These are phyloP conservation scores for Ogataea methylovora DNA, from an alignment of 805 yeast species.

Conservation along the genomic window DNA sequence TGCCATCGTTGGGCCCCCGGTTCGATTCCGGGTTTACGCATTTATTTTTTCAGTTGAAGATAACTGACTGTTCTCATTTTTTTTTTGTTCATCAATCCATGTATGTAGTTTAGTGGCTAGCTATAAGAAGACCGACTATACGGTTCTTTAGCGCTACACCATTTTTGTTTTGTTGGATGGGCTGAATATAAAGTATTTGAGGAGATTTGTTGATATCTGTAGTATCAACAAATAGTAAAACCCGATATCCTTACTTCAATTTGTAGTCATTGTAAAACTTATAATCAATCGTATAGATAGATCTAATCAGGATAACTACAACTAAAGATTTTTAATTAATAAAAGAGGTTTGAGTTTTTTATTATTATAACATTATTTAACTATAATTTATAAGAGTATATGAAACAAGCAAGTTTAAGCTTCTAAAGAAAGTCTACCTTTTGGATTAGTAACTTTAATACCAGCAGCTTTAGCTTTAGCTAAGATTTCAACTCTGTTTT, in stretches of 20 bases:
- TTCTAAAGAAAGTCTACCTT: slow-evolving; percentile 97
- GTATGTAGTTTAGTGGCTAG: slow-evolving; percentile 1
- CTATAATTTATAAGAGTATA: background rate
- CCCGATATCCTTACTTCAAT: background rate
- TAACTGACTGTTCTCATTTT: too few relatives aligned
- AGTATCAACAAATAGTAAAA: too few relatives aligned
- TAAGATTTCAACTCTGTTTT: slow-evolving; percentile 94
- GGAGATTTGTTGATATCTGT: background rate
- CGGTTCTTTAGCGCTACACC: too few relatives aligned
- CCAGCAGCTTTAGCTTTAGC: slow-evolving; percentile 98
- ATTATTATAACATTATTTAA: background rate
- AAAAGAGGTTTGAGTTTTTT: slow-evolving; percentile 44
- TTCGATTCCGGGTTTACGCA: slow-evolving; percentile 4
- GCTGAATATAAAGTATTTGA: too few relatives aligned
- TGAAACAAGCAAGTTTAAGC: too few relatives aligned
- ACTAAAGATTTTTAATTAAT: background rate
- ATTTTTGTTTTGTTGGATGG: too few relatives aligned
- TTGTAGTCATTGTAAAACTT: background rate
- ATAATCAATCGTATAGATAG: background rate
- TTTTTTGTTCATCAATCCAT: too few relatives aligned
- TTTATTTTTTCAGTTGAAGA: background rate
- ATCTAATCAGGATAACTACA: too few relatives aligned
- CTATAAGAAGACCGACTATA: too few relatives aligned
- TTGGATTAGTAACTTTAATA: slow-evolving; percentile 97
- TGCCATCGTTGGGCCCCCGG: slow-evolving; percentile 5